These are phyloP conservation scores for Colletotrichum sp. DNA, from an alignment of 2,329 filamentous ascomycete genomes.

Conservation along the genomic window DNA sequence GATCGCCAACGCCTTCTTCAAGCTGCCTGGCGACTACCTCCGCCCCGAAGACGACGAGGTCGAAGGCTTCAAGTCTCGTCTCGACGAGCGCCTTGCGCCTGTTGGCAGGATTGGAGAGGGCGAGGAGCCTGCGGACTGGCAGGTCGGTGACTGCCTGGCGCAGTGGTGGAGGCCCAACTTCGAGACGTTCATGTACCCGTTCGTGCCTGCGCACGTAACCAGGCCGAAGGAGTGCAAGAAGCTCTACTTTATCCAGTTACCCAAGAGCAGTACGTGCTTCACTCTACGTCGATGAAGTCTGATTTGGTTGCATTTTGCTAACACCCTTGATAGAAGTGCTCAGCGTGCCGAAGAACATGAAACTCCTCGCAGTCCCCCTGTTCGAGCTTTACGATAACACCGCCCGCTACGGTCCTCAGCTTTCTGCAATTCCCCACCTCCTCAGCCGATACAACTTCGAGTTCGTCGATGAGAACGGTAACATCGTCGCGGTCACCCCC, in stretches of 20 bases:
- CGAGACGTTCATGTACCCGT: conserved; percentile 99
- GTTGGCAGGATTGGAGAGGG: conserved; percentile 87
- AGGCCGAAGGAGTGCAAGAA: conserved; percentile 99
- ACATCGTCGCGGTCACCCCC: conserved; percentile 84
- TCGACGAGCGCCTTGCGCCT: conserved; percentile 93
- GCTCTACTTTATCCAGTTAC: conserved; percentile 94
- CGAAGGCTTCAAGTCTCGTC: conserved; percentile 88
- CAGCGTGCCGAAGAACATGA: conserved; percentile 99
- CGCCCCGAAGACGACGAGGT: conserved; percentile 89
- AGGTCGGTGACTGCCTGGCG: conserved; percentile 91
- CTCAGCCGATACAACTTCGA: conserved; percentile 97
- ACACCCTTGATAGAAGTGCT: conserved; percentile 73
- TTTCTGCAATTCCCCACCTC: conserved; percentile 94
- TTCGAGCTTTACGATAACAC: conserved; percentile 99
- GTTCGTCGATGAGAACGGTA: conserved; percentile 91
- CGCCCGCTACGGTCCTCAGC: conserved; percentile 89
- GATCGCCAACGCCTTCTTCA: conserved; percentile 99
- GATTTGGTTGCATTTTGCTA: not conserved
- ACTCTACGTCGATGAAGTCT: not conserved
- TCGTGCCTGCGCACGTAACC: conserved; percentile 94
- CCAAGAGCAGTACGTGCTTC: conserved; percentile 77
- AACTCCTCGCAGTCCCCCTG: conserved; percentile 92
- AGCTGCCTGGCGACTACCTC: conserved; percentile 95
- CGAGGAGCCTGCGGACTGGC: conserved; percentile 86
- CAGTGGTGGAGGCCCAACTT: conserved; percentile 99